Base-by-base conservation (phyloP, 2,329 filamentous ascomycete genomes). In the Furcasterigmium sp. region DNA sequence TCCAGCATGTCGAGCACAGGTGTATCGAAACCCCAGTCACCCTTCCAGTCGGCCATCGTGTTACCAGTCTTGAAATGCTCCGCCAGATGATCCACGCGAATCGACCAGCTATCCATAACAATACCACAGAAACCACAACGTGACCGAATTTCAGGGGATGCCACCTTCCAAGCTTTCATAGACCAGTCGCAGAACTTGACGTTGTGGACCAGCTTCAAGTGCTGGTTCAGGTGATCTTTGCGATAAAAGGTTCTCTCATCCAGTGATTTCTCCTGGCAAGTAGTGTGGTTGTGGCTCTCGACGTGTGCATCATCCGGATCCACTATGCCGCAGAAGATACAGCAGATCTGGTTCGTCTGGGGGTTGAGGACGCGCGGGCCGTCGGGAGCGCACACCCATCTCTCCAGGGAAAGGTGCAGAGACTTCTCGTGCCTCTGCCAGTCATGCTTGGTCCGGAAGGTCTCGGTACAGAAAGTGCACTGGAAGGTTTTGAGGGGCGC, bases 391-490 rank as follows among this genome's bases (percentile, higher is more conserved):
- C 76, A 87, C 46, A 81, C 77, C 84, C 75, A 87, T 44, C 72
- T 72, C 64, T 79, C 80, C 1, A 84, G 75, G 7, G 78, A 87
- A 52, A 78, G 62, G 57, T 77, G 84, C 50, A 81, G 67, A 40
- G 80, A 82, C 51, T 84, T 84, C 55, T 88, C 84, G 57, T 87
- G 84, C 46, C 84, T 69, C 53, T 83, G 79, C 80, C 80, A 84
- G 59, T 84, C 80, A 53, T 84, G 78, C 57, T 84, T 84, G 4
- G 80, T 83, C 51, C 79, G 69, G 60, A 84, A 84, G 0, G 78
- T 81, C 50, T 84, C 79, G 7, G 80, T 83, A 58, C 80, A 84
- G 67, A 84, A 84, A 48, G 80, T 84, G 59, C 80, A 84, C 59
- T 84, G 80, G 59, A 76, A 82, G 3, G 76, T 78, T 54, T 78